Conservation (phyloP, 2,329 filamentous ascomycete genomes). For the Salinomyces thailandicus region DNA sequence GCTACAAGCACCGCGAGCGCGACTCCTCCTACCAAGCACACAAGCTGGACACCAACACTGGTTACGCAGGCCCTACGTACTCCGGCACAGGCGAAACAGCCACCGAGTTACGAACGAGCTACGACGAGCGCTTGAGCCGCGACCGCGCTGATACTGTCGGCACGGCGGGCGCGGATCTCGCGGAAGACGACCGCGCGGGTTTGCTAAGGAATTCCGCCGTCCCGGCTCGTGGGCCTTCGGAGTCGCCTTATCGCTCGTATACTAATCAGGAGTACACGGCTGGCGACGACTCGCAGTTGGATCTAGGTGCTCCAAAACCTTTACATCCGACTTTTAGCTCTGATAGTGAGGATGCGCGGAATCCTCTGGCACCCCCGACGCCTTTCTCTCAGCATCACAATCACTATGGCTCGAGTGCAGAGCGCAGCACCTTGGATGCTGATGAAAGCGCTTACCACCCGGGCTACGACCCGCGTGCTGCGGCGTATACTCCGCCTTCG, state of each 20-base stretch:
- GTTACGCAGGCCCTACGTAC: conserved; percentile 14
- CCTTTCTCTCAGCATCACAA: not conserved
- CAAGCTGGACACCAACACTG: conserved; percentile 11
- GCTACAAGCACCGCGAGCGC: conserved; percentile 47
- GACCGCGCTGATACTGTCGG: conserved; percentile 7
- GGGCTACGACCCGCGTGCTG: conserved; percentile 8
- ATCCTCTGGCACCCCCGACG: not conserved
- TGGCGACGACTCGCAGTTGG: conserved; percentile 6
- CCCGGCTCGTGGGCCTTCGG: conserved; percentile 4
- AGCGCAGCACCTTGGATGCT: not conserved
- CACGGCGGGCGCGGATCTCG: conserved; percentile 4
- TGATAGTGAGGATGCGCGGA: not conserved
- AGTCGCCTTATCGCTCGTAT: conserved; percentile 10
- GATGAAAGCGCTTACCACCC: conserved; percentile 15
- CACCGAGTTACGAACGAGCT: conserved; percentile 14
- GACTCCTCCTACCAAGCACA: conserved; percentile 31
- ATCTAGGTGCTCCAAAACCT: conserved; percentile 2
- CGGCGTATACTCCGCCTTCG: no score
- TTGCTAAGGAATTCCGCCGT: conserved; percentile 16
- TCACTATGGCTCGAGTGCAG: not conserved
- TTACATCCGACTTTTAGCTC: not conserved
- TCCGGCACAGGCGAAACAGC: conserved; percentile 13
- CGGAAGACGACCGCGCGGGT: conserved; percentile 21
- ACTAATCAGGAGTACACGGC: conserved; percentile 5
- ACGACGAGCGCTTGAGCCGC: conserved; percentile 5